These are phyloP conservation scores for Albizia julibrissin DNA, from an alignment of 306 rosid genomes.

Conservation along the genomic window DNA sequence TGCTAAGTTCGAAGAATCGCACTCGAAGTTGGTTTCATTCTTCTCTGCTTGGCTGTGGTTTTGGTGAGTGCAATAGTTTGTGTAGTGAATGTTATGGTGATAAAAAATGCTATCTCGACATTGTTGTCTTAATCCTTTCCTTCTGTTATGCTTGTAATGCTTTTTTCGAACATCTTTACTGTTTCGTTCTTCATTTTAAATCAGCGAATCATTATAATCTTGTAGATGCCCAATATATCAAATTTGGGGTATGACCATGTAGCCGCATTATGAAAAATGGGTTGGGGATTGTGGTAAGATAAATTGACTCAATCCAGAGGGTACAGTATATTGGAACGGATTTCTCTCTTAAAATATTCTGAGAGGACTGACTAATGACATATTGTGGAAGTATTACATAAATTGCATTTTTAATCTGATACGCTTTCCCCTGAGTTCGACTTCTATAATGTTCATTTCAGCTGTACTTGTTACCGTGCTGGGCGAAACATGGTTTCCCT, in stretches of 20 bases:
- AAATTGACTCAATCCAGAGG: background rate
- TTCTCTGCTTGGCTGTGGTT: constrained; percentile 28
- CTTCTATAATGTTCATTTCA: constrained; percentile 27
- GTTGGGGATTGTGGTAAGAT: constrained; percentile 22
- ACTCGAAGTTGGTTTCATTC: constrained; percentile 17
- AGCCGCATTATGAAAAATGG: constrained; percentile 19
- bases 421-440: constrained; percentile 21
- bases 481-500: constrained; percentile 22
- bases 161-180: constrained; percentile 3
- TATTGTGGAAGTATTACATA: constrained; percentile 10
- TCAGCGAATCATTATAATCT: constrained; percentile 7
- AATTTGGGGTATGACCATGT: background rate
- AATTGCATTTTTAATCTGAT: constrained; percentile 15
- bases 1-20: constrained; percentile 26
- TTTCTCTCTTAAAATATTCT: background rate
- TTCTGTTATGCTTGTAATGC: constrained; percentile 21
- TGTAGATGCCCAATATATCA: constrained; percentile 13
- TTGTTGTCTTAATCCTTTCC: background rate
- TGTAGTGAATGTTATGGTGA: constrained; percentile 6
- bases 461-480: constrained; percentile 35
- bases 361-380: background rate
- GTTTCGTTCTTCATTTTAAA: constrained; percentile 6
- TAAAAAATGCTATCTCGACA: constrained; percentile 35
- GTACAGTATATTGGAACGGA: background rate
- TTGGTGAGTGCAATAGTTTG: constrained; percentile 32